Base-by-base conservation (phyloP, 495 filamentous ascomycete genomes). In the Aspergillus avenaceus region DNA sequence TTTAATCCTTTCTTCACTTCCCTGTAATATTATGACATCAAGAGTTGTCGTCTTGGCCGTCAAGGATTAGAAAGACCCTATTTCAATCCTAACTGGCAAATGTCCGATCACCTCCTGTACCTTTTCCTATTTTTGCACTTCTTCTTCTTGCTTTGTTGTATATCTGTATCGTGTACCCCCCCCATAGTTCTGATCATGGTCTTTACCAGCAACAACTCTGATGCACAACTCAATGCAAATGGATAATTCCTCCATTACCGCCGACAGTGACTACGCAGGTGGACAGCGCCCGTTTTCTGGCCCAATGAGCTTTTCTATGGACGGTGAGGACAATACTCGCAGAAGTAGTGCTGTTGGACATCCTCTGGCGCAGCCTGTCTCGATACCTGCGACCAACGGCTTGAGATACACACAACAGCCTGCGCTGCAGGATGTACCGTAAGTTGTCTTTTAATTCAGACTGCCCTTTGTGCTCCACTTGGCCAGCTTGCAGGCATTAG, bases 361-460 rank as follows among this genome's bases (percentile, higher is more conserved):
- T 47, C 49, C 55, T 54, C 47, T 71, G 40, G 54, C 58, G 24
- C 62, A 67, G 40, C 59, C 64, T 19, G 63, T 66, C 54, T 68
- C 73, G 19, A 68, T 75, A 54, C 62, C 71, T 61, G 66, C 65
- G 55, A 71, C 64, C 63, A 75, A 72, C 68, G 67, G 70, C 62
- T 59, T 73, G 58, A 61, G 67, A 58, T 76, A 74, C 59, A 59
- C 70, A 63, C 69, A 69, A 55, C 65, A 66, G 54, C 53, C 69
- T 70, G 63, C 59, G 45, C 56, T 71, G 65, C 70, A 75, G 47
- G 71, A 74, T 63, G 62, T 73, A 58, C 62, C 69, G 74, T 78
- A 76, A 67, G 74, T 76, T 61, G 45, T 67, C 59, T 73, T 73
- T 67, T 43, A 64, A 68, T 71, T 49, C 45, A 52, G 64, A 61